Base-by-base conservation (phyloP, 108 stramenopile species). In the Aurantiochytrium sp. region DNA sequence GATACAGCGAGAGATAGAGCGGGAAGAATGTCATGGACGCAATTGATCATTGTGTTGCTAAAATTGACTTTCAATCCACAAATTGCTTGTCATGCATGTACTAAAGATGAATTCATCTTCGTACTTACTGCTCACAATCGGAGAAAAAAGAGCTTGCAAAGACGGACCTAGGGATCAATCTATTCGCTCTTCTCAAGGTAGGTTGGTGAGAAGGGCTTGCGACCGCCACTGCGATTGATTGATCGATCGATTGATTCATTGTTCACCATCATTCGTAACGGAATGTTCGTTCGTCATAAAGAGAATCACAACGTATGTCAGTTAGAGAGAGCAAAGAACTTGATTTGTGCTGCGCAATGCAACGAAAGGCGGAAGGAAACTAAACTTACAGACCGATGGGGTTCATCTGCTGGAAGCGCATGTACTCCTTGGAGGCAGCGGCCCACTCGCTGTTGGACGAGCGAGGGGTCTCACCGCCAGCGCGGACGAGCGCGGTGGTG, bases 361-460 rank as follows among this genome's bases (percentile, higher is more conserved):
- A 2, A 35, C 35, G 35, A 35, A 35, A 35, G 35, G 35, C 35
- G 35, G 35, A 35, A 2, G 55, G 16, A 57, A 8, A 16, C 14
- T 1, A 69, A 69, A 69, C 64, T 69, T 69, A 69, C 64, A 76
- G 83, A 44, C 44, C 87, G 58, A 90, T 76, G 44, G 89, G 89
- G 83, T 90, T 90, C 89, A 90, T 90, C 58, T 87, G 35, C 45
- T 90, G 72, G 72, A 58, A 87, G 59, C 60, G 58, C 89, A 90
- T 87, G 89, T 90, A 90, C 45, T 71, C 69, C 49, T 58, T 87
- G 10, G 5, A n/a, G 49, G 89, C 89, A 51, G 42, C 83, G 23
- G n/a, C 23, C 89, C 89, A 90, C 72, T 90, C 87, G 19, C 19
- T 18, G 25, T 25, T 42, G 59, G 45, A 53, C 29, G 89, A 59